Conservation (phyloP, 805 yeast species). For the Lachancea dasiensis region DNA sequence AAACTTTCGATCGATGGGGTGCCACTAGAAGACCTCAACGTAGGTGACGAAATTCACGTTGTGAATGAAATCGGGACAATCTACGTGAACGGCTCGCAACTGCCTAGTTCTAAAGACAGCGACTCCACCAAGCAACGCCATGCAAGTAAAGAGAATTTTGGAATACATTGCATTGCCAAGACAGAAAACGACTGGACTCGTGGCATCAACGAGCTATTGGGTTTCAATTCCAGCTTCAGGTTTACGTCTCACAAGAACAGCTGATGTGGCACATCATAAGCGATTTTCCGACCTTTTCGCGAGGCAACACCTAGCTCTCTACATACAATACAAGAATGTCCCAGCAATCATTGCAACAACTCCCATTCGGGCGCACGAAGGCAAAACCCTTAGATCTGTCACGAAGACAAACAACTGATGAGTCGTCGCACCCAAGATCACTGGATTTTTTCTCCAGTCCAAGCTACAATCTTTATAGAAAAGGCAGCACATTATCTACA, state of each 20-base stretch:
- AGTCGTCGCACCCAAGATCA: conserved; percentile 72
- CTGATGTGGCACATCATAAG: too few relatives aligned
- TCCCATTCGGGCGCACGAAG: conserved; percentile 77
- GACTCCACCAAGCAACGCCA: conserved; percentile 12
- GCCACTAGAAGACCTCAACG: conserved; percentile 57
- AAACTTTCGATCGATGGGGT: conserved; percentile 81
- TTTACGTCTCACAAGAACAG: conserved; percentile 25
- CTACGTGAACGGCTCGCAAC: conserved; percentile 43
- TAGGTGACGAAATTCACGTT: conserved; percentile 77
- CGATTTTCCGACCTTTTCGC: too few relatives aligned
- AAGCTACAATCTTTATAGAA: conserved; percentile 28
- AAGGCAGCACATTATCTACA: conserved; percentile 40
- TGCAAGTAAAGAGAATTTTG: conserved; percentile 35
- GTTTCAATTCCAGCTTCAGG: conserved; percentile 81
- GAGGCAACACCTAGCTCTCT: too few relatives aligned
- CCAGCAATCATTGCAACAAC: conserved; percentile 46
- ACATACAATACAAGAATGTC: conserved; percentile 31
- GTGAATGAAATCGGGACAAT: conserved; percentile 60
- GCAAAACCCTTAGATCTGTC: conserved; percentile 54
- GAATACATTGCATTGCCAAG: conserved; percentile 84
- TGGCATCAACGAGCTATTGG: conserved; percentile 80
- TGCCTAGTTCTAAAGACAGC: conserved; percentile 33
- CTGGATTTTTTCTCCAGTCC: conserved; percentile 57
- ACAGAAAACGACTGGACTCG: conserved; percentile 86
- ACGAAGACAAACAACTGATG: conserved; percentile 43